Conservation (phyloP, 2,329 filamentous ascomycete species). For the Pyrenophora graminea region DNA sequence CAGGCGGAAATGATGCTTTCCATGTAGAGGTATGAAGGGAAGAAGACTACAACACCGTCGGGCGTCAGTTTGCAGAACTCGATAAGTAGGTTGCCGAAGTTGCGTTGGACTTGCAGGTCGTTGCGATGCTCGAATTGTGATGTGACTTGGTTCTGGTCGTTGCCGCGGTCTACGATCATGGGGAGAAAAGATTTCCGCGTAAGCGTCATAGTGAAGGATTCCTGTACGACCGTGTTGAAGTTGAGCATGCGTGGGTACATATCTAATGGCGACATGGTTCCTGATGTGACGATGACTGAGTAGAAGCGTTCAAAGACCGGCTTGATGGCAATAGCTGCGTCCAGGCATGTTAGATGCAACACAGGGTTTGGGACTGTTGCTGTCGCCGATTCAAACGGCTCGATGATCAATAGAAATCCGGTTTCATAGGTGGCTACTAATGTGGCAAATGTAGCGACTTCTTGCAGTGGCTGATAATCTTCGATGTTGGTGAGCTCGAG, state of each 20-base stretch:
- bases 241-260: constrained; percentile 99
- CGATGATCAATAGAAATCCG: constrained; percentile 93
- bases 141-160: constrained; percentile 89
- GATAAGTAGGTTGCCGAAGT: constrained; percentile 90
- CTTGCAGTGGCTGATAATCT: constrained; percentile 94
- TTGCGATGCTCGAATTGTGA: constrained; percentile 95
- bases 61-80: constrained; percentile 97
- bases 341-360: constrained; percentile 94
- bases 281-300: constrained; percentile 97
- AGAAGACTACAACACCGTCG: constrained; percentile 98
- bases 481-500: constrained; percentile 97
- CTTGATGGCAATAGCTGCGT: constrained; percentile 96
- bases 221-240: constrained; percentile 88
- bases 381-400: constrained; percentile 93
- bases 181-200: constrained; percentile 93
- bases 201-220: constrained; percentile 97
- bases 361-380: constrained; percentile 95
- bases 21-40: constrained; percentile 98
- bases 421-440: constrained; percentile 96
- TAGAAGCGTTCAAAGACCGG: constrained; percentile 97
- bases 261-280: constrained; percentile 93
- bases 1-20: constrained; percentile 98
- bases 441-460: constrained; percentile 96
- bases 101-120: constrained; percentile 93
- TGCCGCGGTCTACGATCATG: constrained; percentile 95